These are phyloP conservation scores for Drosera spatulata DNA, from an alignment of 179 eudicot genomes.

Conservation along the genomic window DNA sequence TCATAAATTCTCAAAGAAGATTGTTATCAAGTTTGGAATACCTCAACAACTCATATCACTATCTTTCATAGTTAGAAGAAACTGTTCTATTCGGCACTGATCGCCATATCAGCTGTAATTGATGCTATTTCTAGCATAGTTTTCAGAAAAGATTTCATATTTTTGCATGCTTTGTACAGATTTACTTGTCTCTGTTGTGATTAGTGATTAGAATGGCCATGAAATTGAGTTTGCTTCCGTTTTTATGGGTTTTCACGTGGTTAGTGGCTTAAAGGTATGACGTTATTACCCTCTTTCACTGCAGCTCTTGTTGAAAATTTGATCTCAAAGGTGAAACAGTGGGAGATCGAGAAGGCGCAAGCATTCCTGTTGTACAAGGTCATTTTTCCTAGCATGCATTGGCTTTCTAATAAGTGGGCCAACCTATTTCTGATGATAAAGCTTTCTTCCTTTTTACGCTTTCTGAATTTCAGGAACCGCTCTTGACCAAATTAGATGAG, in stretches of 20 bases:
- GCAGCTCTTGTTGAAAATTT: constrained; percentile 81
- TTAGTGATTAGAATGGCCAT: too few relatives aligned
- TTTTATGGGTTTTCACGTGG: neutral
- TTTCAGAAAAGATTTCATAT: too few relatives aligned
- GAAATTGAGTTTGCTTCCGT: neutral
- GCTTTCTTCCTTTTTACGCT: neutral
- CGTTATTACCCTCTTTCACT: neutral
- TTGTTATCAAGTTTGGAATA: too few relatives aligned
- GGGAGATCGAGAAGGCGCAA: constrained; percentile 76
- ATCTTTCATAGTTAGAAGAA: too few relatives aligned
- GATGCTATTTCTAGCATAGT: too few relatives aligned
- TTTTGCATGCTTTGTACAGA: too few relatives aligned
- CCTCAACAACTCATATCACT: too few relatives aligned
- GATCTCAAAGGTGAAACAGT: constrained; percentile 66
- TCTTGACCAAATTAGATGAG: constrained; percentile 77
- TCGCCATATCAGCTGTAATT: too few relatives aligned
- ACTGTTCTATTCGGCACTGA: too few relatives aligned
- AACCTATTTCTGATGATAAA: neutral
- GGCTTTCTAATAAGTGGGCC: too few relatives aligned
- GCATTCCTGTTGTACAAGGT: constrained; percentile 76
- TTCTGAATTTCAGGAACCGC: constrained; percentile 36
- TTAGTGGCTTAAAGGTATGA: neutral
- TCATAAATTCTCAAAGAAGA: too few relatives aligned
- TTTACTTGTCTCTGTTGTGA: too few relatives aligned
- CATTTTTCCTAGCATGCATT: constrained; percentile 5